Base-by-base conservation (phyloP, 2,329 filamentous ascomycete species). In the Didymosphaeria variabile region DNA sequence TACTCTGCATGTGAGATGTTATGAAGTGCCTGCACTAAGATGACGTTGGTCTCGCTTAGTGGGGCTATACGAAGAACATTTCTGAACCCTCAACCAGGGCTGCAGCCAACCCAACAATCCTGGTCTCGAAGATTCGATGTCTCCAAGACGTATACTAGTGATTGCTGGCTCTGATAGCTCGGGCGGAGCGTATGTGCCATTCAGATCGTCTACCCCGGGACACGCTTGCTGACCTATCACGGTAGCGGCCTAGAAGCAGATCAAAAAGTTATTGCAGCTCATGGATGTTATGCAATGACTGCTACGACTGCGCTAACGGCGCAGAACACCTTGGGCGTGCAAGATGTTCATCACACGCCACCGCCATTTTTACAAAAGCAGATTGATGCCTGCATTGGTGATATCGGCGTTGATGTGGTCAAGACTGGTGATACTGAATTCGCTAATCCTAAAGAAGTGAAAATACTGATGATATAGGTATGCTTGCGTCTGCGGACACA, bases 201-300 rank as follows among this genome's bases (percentile, higher is more conserved):
- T 57, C 61, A 57, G 34, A 50, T 65, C 61, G 63, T 53, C 10
- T n/a, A n/a, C 40, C 45, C 59, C 44, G 46, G 61, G 59, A 54
- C 42, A 47, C 55, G 65, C 53, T 38, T 40, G 65, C 71, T 76
- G 60, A 73, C 62, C 21, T 21, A 21, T 52, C 49, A 40, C 32
- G 55, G 38, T 72, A 97, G 94, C 58, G 95, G 94, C 55, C 87
- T 99, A 36, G 94, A 99, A 79, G 95, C 94, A 42, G 94, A 98
- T 77, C 94, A 98, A 75, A 97, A 97, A 77, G 93, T 97, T 63
- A 90, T 97, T 62, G 91, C 93, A 47, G 92, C 92, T 19, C 93
- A 98, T 86, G 90, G 91, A 61, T 95, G 92, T 81, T 98, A 98
- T 84, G 93, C 93, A 61, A 96, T 97, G 89, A 97, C 94, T 54